Conservation (phyloP, 768 basidiomycete genomes). For the Exidia glandulosa region DNA sequence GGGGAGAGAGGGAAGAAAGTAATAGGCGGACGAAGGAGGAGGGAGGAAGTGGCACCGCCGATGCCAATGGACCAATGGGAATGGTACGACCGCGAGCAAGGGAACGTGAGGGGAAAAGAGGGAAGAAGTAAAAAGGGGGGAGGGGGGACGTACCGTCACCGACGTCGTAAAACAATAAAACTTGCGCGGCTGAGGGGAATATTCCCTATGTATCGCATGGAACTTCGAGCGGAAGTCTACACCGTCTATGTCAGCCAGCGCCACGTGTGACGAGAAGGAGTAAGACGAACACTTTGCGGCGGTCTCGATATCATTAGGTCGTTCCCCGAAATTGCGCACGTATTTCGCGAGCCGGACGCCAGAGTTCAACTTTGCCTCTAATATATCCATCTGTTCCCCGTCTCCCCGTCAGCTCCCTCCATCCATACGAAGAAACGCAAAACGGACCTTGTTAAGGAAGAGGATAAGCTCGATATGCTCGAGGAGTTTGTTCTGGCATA, state of each 20-base stretch:
- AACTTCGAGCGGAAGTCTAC: background rate
- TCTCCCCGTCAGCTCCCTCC: too few relatives aligned
- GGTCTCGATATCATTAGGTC: conserved; percentile 59
- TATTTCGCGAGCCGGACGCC: conserved; percentile 56
- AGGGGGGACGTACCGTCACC: background rate
- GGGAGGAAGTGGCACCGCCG: background rate
- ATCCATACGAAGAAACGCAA: background rate
- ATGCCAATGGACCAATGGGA: background rate
- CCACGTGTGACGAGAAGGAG: background rate
- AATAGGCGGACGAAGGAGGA: background rate
- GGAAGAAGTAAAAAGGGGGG: background rate
- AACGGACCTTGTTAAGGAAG: conserved; percentile 58
- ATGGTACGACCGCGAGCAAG: background rate
- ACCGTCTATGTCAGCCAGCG: background rate
- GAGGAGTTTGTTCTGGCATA: conserved; percentile 62
- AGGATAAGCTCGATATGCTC: conserved; percentile 59
- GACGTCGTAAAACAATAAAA: background rate
- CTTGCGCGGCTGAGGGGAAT: background rate
- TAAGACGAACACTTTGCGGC: conserved; percentile 47
- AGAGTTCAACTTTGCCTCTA: conserved; percentile 51
- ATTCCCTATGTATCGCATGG: background rate
- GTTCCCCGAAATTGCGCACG: conserved; percentile 59
- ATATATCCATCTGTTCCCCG: conserved; percentile 46
- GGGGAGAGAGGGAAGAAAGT: background rate
- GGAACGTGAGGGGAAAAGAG: background rate